A percentile compares a stretch with the other conserved stretches of the same genome.
Evolutionary conservation across 352 stramenopile species (phyloP).

Genomic region (Pythium myriotylum): DNA sequence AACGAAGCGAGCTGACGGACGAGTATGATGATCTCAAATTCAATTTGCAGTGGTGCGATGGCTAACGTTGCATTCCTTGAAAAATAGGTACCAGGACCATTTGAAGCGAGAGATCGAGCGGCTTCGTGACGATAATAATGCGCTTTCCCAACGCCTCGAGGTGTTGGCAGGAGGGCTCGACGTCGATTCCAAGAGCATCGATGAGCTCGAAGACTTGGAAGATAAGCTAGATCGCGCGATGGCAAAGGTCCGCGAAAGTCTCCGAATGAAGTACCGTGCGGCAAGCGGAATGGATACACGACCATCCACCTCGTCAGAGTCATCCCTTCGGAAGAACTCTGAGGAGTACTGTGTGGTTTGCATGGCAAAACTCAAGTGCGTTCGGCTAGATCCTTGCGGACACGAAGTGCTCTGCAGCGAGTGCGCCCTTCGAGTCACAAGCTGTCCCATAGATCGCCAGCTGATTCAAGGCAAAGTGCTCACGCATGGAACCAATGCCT

Average conservation of each 20-base stretch:
- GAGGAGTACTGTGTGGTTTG: slow-evolving; percentile 52
- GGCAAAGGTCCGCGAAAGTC: slow-evolving; percentile 5
- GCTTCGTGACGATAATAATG: slow-evolving; percentile 14
- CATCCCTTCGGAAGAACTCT: background rate
- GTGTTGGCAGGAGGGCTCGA: slow-evolving; percentile 18
- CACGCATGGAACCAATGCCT: slow-evolving; percentile 60
- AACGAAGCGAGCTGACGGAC: slow-evolving; percentile 16
- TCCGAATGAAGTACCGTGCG: slow-evolving; percentile 25
- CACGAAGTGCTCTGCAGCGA: slow-evolving; percentile 64
- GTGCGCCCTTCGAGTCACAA: slow-evolving; percentile 51
- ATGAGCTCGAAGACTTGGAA: slow-evolving; percentile 26
- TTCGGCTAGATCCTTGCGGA: slow-evolving; percentile 58
- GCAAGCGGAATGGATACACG: background rate
- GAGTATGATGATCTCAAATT: slow-evolving; percentile 8
- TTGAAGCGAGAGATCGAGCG: slow-evolving; percentile 17
- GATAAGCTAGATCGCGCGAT: slow-evolving; percentile 13
- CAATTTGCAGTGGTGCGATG: background rate
- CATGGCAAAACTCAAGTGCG: slow-evolving; percentile 42
- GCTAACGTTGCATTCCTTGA: background rate
- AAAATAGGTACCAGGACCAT: slow-evolving; percentile 15
- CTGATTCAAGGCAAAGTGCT: slow-evolving; percentile 66
- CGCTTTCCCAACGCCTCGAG: slow-evolving; percentile 21
- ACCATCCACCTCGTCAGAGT: background rate
- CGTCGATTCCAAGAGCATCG: slow-evolving; percentile 20
- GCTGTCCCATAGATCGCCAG: slow-evolving; percentile 63